Base-by-base conservation (phyloP, 257 asterid species). In the Eucommia ulmoides region DNA sequence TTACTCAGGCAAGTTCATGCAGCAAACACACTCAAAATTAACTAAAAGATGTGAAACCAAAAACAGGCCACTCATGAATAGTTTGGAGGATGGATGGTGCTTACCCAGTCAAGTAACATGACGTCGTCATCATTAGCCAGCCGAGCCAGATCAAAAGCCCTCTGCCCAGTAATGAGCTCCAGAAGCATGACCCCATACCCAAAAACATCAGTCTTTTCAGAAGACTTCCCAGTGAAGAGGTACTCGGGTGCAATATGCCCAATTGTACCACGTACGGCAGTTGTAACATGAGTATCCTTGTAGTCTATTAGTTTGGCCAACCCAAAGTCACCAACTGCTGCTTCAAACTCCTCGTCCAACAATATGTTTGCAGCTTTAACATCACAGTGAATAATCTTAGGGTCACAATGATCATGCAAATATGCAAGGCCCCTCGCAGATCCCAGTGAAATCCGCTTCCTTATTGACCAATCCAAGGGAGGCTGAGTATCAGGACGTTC, bases 171-270 rank as follows among this genome's bases (percentile, higher is more conserved):
- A 48, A 85, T 80, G 70, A 89, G 89, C 80, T 89, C 97, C 41
- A 89, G 94, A 76, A 89, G 97, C 89, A 74, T 84, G 62, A 84
- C 87, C 22, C 97, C 97, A 10, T 88, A 88, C 24, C 89, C 94
- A 24, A 84, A 88, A 50, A 88, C 95, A 63, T 88, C 97, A 0
- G 94, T 88, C 62, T 87, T 87, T 76, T 84, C 97, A 0, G 95
- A 84, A 22, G 88, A 80, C 65, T 77, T 88, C 18, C 97, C 94
- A 0, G 94, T 75, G 25, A 89, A 79, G 9, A 82, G 70, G 68
- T 84, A 88, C 63, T 88, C 97, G 0, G 97, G 97, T 54, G 93
- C 81, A 45, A 84, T 79, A 58, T 81, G 89, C 50, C 97, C 95
- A 7, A 74, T 72, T 12, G 97, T 88, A 49, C 93, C 95, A 49